A percentile compares a stretch with the other conserved stretches of the same genome.
Evolutionary conservation across 1,139 yeast species (phyloP).

Genomic region (Insectozyma bohioensis): DNA sequence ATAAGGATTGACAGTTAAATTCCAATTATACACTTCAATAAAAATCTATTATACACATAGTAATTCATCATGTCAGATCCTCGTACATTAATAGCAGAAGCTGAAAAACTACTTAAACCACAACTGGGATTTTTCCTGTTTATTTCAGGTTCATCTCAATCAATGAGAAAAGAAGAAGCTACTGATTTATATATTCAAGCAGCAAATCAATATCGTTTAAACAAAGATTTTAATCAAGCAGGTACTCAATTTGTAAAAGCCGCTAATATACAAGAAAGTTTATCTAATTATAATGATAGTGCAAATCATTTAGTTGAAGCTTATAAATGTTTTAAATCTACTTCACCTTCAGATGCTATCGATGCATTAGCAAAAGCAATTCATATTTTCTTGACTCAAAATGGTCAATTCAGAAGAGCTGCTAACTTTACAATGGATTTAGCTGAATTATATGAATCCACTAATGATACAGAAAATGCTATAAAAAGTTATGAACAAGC

Average conservation of each 20-base stretch:
- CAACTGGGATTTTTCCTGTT: slow-evolving; percentile 72
- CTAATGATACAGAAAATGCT: slow-evolving; percentile 68
- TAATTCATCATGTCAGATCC: slow-evolving; percentile 37
- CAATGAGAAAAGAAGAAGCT: slow-evolving; percentile 82
- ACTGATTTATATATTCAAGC: slow-evolving; percentile 89
- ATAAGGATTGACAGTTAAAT: no score
- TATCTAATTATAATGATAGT: slow-evolving; percentile 84
- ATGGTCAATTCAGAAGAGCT: slow-evolving; percentile 95
- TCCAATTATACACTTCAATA: no score
- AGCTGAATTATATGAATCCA: slow-evolving; percentile 79
- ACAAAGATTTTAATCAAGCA: slow-evolving; percentile 69
- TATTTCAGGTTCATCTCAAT: slow-evolving; percentile 66
- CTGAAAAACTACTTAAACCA: slow-evolving; percentile 54
- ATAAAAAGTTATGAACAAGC: slow-evolving; percentile 84
- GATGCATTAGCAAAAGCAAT: slow-evolving; percentile 75
- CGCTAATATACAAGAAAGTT: slow-evolving; percentile 72
- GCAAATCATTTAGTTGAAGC: slow-evolving; percentile 91
- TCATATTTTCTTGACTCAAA: slow-evolving; percentile 71
- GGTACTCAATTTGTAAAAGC: slow-evolving; percentile 87
- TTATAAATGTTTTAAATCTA: slow-evolving; percentile 77
- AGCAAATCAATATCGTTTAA: slow-evolving; percentile 79
- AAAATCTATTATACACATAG: not conserved
- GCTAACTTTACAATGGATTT: slow-evolving; percentile 92
- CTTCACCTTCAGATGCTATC: slow-evolving; percentile 76
- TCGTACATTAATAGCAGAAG: slow-evolving; percentile 40